A percentile compares a stretch with the other conserved stretches of the same genome.
These are phyloP conservation scores for Paracamarosporium sp. DNA, from an alignment of 2,329 filamentous ascomycete species.

Conservation along the genomic window DNA sequence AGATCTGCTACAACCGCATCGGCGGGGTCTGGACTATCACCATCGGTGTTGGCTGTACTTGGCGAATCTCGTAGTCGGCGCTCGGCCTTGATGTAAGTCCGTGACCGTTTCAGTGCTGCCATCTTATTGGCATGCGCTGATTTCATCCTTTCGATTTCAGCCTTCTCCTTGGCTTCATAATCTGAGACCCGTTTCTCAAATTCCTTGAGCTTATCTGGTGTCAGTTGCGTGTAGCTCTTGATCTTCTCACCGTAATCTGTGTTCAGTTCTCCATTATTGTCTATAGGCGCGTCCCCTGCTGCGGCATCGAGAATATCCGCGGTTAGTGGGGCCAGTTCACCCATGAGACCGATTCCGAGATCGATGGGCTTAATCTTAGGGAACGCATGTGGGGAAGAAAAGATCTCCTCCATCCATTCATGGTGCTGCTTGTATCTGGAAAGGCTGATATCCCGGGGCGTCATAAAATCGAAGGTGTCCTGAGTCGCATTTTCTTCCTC, in stretches of 20 bases:
- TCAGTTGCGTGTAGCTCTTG: constrained; percentile 71
- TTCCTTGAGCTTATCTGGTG: constrained; percentile 78
- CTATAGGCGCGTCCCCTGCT: constrained; percentile 38
- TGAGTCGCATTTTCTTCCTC: constrained; percentile 89
- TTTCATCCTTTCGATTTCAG: constrained; percentile 86
- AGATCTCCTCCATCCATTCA: constrained; percentile 98
- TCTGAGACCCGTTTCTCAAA: constrained; percentile 80
- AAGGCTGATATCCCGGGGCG: constrained; percentile 86
- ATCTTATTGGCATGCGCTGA: constrained; percentile 77
- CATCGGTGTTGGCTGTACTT: constrained; percentile 44
- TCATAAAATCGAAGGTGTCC: constrained; percentile 88
- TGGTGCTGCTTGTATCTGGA: constrained; percentile 92
- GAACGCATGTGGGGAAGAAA: constrained; percentile 87
- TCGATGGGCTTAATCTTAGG: constrained; percentile 86
- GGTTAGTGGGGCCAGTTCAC: constrained; percentile 81
- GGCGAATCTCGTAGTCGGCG: constrained; percentile 73
- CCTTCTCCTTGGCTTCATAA: constrained; percentile 74
- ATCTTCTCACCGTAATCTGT: constrained; percentile 35
- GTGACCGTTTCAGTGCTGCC: constrained; percentile 74
- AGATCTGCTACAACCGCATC: constrained; percentile 79
- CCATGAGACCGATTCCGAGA: constrained; percentile 78
- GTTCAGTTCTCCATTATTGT: constrained; percentile 19
- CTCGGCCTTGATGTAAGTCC: constrained; percentile 75
- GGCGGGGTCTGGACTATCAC: constrained; percentile 55
- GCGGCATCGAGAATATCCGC: constrained; percentile 79